Percentiles rank a stretch among this genome's conserved stretches.
Evolutionary conservation across 306 rosid species (phyloP).

Genomic region (Rosa rugosa): DNA sequence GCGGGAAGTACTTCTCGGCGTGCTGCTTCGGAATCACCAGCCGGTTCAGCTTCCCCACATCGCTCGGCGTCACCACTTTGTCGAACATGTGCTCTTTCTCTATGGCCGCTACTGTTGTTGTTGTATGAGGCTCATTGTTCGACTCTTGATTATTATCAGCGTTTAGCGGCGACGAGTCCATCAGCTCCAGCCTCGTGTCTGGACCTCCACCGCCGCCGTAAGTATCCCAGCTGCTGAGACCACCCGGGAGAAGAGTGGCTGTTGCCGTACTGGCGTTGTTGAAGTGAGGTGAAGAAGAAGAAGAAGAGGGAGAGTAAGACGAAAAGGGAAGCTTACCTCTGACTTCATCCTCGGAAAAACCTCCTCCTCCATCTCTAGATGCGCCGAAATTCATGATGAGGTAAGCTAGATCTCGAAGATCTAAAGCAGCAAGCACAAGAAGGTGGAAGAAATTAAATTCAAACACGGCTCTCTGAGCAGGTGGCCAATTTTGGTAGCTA

Average conservation of each 20-base stretch:
- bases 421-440: not conserved
- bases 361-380: conserved; percentile 14
- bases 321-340: conserved; percentile 27
- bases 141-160: not conserved
- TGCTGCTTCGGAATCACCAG: conserved; percentile 53
- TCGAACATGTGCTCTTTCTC: conserved; percentile 53
- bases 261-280: not conserved
- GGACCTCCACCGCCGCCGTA: not conserved
- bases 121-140: not conserved
- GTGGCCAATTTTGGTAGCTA: conserved; percentile 14
- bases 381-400: conserved; percentile 37
- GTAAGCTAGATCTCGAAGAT: conserved; percentile 27
- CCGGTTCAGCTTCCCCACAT: conserved; percentile 49
- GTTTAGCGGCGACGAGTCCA: conserved; percentile 28
- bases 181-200: conserved; percentile 32
- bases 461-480: not conserved
- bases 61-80: conserved; percentile 55
- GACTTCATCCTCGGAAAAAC: conserved; percentile 8
- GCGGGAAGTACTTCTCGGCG: conserved; percentile 48
- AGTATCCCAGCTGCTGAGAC: not conserved
- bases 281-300: conserved; percentile 9
- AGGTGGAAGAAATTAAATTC: not conserved
- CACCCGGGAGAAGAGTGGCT: not conserved
- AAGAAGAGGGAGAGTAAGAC: conserved; percentile 11
- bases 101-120: not conserved